These are phyloP conservation scores for Ceratocystis cubensis DNA, from an alignment of 2,329 filamentous ascomycete species.

Conservation along the genomic window DNA sequence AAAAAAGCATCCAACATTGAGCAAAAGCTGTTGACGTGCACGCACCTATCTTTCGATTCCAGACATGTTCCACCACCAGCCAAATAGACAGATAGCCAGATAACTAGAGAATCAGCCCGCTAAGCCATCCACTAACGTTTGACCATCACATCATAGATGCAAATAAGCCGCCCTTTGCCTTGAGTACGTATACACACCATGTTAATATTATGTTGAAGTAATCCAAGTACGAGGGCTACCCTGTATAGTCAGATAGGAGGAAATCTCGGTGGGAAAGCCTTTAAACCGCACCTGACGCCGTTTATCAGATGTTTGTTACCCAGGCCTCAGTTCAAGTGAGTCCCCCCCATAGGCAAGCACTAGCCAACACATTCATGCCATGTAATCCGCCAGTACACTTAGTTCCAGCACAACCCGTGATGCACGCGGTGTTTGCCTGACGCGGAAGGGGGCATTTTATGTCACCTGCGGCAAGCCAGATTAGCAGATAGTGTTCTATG, in stretches of 20 bases:
- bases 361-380: too few relatives aligned
- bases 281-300: neutral
- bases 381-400: too few relatives aligned
- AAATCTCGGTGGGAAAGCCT: neutral
- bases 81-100: neutral
- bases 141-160: constrained; percentile 1
- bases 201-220: too few relatives aligned
- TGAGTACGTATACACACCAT: neutral
- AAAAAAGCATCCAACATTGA: neutral
- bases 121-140: neutral
- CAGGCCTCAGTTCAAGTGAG: too few relatives aligned
- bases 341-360: too few relatives aligned
- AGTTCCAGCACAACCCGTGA: too few relatives aligned
- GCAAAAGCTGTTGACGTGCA: neutral
- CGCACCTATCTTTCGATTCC: constrained; percentile 8
- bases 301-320: neutral
- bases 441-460: neutral
- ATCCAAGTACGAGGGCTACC: neutral
- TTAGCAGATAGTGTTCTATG: neutral
- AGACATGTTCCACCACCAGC: neutral
- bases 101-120: neutral
- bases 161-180: neutral
- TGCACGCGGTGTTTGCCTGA: neutral
- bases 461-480: neutral
- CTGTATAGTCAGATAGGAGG: constrained; percentile 1